Percentiles rank a stretch among this genome's conserved stretches.
These are phyloP conservation scores for Rosa persica DNA, from an alignment of 306 rosid species.

Conservation along the genomic window DNA sequence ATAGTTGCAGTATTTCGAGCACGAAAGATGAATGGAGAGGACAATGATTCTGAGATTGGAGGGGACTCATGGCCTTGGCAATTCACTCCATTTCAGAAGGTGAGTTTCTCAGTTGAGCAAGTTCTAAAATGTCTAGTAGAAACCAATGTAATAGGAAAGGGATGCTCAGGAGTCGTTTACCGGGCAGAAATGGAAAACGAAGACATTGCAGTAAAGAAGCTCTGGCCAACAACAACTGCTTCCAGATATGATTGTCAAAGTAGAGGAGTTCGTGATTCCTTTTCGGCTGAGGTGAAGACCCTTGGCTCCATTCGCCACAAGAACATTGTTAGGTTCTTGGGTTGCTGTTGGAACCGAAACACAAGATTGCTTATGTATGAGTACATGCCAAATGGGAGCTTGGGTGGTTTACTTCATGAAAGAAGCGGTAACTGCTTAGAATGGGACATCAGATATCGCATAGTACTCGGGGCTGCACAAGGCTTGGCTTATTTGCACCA, in stretches of 20 bases:
- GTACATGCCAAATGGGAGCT: conserved; percentile 87
- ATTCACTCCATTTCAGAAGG: conserved; percentile 81
- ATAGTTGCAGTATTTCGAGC: conserved; percentile 45
- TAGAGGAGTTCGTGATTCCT: conserved; percentile 69
- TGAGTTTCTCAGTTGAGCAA: conserved; percentile 75
- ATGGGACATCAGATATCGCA: conserved; percentile 69
- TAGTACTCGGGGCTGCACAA: conserved; percentile 80
- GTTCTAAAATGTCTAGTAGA: conserved; percentile 66
- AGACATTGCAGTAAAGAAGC: conserved; percentile 79
- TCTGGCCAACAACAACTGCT: conserved; percentile 69
- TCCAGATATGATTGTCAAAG: conserved; percentile 35
- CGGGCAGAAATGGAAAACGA: conserved; percentile 66
- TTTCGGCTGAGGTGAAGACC: conserved; percentile 80
- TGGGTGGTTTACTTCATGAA: conserved; percentile 78
- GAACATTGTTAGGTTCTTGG: conserved; percentile 86
- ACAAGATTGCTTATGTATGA: conserved; percentile 83
- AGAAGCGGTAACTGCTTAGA: conserved; percentile 64
- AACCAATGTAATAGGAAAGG: conserved; percentile 79
- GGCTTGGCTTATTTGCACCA: conserved; percentile 92
- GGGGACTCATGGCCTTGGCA: conserved; percentile 76
- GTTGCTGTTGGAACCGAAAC: conserved; percentile 76
- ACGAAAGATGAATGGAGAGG: conserved; percentile 48
- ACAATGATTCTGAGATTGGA: conserved; percentile 68
- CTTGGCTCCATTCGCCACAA: conserved; percentile 87
- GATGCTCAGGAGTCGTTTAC: conserved; percentile 80